Evolutionary conservation across 345 rosid genomes (phyloP), one percentile per base, ranked within the genome.

Genomic region (Populus deltoides): DNA sequence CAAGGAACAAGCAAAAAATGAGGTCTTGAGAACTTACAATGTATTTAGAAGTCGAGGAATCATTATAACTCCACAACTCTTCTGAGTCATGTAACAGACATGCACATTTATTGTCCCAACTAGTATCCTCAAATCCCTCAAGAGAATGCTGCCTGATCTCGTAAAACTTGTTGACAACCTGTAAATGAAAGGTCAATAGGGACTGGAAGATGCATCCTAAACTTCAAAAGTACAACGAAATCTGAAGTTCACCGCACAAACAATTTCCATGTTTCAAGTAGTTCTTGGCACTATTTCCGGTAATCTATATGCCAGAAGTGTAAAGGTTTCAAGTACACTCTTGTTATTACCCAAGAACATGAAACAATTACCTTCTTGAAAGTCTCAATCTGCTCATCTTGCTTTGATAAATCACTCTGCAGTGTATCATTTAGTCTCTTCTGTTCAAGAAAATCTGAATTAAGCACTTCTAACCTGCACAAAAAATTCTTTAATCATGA

Each of bases 1-100:
- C 18, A 18, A 79, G 69, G 74, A 71, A 72, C 47, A 55, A 36
- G 33, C 13, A 72, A 77, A 51, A 68, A 16, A n/a, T 20, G 78
- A 62, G 70, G 63, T 66, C 77, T 51, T 57, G 35, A 77, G 84
- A 84, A 83, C 90, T 91, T 89, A 96, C 99, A 71, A 92, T 89
- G 84, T 92, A 96, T 69, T 88, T 86, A 68, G 94, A 83, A 49
- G 94, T 90, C 49, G 99, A 93, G 67, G 87, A 80, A 84, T 93
- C 97, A 81, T 91, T 91, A 80, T 89, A 93, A 77, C 85, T 91
- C 98, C 99, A 96, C 67, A 84, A 77, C 74, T 92, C 97, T 25
- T 66, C 68, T 65, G 98, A 88, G 83, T 92, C 98, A 45, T 78
- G 85, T 84, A 96, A 82, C 49, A 96, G 88, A 80, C 85, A 84